phyloP scores from a whole-genome alignment of 441 rosid species.

The Populus trichocarpa region DNA sequence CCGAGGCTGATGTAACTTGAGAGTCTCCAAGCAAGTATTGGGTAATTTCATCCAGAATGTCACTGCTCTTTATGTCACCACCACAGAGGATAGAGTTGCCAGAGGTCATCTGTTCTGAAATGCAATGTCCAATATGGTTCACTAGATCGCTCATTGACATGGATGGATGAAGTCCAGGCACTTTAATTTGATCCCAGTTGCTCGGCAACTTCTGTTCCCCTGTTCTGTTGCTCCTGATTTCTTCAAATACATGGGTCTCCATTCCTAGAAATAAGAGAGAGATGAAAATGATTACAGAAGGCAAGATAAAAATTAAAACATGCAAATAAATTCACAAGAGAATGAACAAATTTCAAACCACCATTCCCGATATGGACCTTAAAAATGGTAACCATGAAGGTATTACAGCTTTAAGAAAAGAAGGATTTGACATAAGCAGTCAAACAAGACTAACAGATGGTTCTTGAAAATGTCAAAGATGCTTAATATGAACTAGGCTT shows the following conservation, averaged over 20 bases:
- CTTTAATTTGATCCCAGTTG: conserved; percentile 30
- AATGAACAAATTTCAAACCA: neutral
- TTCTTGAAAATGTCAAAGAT: neutral
- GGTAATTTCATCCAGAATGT: conserved; percentile 37
- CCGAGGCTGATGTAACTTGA: conserved; percentile 27
- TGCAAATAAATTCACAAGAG: neutral
- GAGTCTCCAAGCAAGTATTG: conserved; percentile 43
- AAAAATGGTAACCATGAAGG: neutral
- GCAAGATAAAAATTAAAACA: neutral
- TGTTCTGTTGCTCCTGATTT: conserved; percentile 9
- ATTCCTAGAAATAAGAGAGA: conserved; percentile 20
- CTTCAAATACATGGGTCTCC: conserved; percentile 29
- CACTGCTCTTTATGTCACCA: conserved; percentile 20
- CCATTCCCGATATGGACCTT: neutral
- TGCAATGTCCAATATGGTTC: conserved; percentile 43
- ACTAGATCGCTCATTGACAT: conserved; percentile 45
- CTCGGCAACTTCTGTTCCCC: conserved; percentile 13
- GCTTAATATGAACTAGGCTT: neutral
- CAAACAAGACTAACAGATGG: neutral
- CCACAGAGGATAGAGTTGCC: conserved; percentile 13
- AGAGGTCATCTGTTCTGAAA: conserved; percentile 34
- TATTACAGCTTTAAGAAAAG: neutral
- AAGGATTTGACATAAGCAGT: neutral
- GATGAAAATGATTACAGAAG: neutral
- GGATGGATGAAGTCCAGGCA: conserved; percentile 44